Conservation (phyloP, 2,329 filamentous ascomycete genomes). For the Pyricularia sp. region DNA sequence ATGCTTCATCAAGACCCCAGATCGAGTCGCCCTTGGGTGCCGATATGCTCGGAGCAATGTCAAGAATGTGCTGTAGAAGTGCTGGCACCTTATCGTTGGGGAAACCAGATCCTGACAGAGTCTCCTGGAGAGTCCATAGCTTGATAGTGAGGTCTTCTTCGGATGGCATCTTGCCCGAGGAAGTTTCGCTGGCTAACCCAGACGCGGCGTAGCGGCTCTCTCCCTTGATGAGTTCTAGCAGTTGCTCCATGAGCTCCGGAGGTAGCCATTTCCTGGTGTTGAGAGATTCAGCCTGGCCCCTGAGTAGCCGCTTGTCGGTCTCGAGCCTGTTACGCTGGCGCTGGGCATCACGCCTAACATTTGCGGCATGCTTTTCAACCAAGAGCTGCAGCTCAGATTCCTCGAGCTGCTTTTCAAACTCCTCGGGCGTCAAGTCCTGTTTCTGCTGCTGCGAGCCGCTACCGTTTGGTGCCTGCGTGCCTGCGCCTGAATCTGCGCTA, state of each 20-base stretch:
- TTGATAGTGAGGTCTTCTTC: slow-evolving; percentile 71
- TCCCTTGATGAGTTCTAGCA: slow-evolving; percentile 58
- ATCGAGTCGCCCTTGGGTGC: slow-evolving; percentile 47
- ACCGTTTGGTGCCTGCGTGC: background rate
- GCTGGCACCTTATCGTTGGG: slow-evolving; percentile 47
- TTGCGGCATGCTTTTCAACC: slow-evolving; percentile 71
- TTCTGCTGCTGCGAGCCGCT: background rate
- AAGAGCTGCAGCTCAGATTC: slow-evolving; percentile 79
- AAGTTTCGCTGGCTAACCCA: slow-evolving; percentile 31
- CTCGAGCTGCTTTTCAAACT: slow-evolving; percentile 80
- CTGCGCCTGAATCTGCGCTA: background rate
- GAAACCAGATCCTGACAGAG: slow-evolving; percentile 58
- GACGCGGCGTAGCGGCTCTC: slow-evolving; percentile 48
- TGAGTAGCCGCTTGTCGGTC: slow-evolving; percentile 72
- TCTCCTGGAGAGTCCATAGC: slow-evolving; percentile 73
- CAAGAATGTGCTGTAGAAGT: slow-evolving; percentile 52
- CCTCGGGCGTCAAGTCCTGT: slow-evolving; percentile 60
- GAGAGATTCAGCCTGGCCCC: slow-evolving; percentile 62
- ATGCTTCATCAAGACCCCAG: slow-evolving; percentile 76
- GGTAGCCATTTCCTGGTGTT: slow-evolving; percentile 69
- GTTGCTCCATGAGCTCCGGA: slow-evolving; percentile 61
- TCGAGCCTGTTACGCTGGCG: slow-evolving; percentile 68
- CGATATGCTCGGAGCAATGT: slow-evolving; percentile 49
- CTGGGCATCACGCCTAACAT: slow-evolving; percentile 64
- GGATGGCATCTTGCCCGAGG: slow-evolving; percentile 38